Evolutionary conservation across 2,329 filamentous ascomycete species (phyloP).

Genomic region (Pseudogymnoascus sp.): DNA sequence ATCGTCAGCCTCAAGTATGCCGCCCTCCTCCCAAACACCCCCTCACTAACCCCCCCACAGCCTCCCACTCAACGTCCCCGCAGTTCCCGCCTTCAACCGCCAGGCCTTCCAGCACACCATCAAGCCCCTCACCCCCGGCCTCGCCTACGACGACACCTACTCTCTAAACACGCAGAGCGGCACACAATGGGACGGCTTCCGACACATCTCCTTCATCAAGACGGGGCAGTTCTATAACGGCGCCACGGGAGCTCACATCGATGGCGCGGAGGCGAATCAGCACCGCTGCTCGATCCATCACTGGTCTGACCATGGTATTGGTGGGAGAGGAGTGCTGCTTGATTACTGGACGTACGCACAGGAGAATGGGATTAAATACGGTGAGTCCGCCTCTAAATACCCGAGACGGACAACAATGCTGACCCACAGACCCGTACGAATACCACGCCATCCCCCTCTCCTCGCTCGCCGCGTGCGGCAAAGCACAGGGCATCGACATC

Average conservation of each 20-base stretch:
- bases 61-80: conserved; percentile 26
- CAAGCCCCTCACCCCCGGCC: conserved; percentile 19
- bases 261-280: conserved; percentile 19
- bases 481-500: conserved; percentile 27
- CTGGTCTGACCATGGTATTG: conserved; percentile 39
- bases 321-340: conserved; percentile 46
- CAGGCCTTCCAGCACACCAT: conserved; percentile 29
- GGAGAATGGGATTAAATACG: conserved; percentile 32
- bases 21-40: background rate
- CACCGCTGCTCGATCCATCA: conserved; percentile 27
- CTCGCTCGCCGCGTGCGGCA: conserved; percentile 24
- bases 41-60: conserved; percentile 13
- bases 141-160: conserved; percentile 54
- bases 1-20: conserved; percentile 34
- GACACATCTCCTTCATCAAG: conserved; percentile 32
- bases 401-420: background rate
- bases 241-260: conserved; percentile 23
- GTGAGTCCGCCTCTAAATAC: conserved; percentile 3
- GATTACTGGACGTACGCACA: conserved; percentile 42
- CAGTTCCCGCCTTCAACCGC: conserved; percentile 31
- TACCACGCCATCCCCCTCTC: conserved; percentile 22
- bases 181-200: conserved; percentile 51
- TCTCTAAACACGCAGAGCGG: conserved; percentile 51
- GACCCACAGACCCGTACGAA: conserved; percentile 23
- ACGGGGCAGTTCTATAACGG: conserved; percentile 25